These are phyloP conservation scores for Geotrichum siamense DNA, from an alignment of 1,139 yeast species.

Conservation along the genomic window DNA sequence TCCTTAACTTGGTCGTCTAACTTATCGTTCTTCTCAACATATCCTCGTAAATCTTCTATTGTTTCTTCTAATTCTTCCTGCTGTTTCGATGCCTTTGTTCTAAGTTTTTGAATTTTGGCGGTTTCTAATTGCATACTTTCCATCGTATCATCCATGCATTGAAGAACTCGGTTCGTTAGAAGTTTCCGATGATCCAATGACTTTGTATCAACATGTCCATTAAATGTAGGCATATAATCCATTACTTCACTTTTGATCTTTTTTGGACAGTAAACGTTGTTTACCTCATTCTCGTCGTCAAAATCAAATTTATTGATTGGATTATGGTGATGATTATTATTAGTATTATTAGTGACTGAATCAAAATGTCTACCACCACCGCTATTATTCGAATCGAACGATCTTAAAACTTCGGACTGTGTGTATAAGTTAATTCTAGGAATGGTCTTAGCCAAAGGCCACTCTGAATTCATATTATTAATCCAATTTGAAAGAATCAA, in stretches of 20 bases:
- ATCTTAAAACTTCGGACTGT: slow-evolving; percentile 69
- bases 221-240: too few species aligned
- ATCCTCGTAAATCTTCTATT: slow-evolving; percentile 37
- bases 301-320: background rate
- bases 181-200: slow-evolving; percentile 52
- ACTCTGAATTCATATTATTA: slow-evolving; percentile 36
- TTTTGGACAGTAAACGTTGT: background rate
- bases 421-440: slow-evolving; percentile 56
- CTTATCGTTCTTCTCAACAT: slow-evolving; percentile 28
- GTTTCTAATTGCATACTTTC: slow-evolving; percentile 20
- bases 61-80: slow-evolving; percentile 37
- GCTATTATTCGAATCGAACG: slow-evolving; percentile 53
- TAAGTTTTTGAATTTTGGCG: slow-evolving; percentile 34
- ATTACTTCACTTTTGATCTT: background rate
- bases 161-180: slow-evolving; percentile 46
- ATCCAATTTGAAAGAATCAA: slow-evolving; percentile 59
- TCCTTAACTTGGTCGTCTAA: slow-evolving; percentile 24
- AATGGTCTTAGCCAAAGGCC: slow-evolving; percentile 73
- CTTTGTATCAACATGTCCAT: slow-evolving; percentile 33
- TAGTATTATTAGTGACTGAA: background rate
- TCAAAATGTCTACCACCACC: background rate
- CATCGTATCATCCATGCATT: slow-evolving; percentile 29
- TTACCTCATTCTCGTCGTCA: background rate
- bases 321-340: background rate
- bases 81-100: slow-evolving; percentile 30